A percentile compares a stretch with the other conserved stretches of the same genome.
Conservation (phyloP, 2,329 filamentous ascomycete genomes). For the Trichophyton simii region DNA sequence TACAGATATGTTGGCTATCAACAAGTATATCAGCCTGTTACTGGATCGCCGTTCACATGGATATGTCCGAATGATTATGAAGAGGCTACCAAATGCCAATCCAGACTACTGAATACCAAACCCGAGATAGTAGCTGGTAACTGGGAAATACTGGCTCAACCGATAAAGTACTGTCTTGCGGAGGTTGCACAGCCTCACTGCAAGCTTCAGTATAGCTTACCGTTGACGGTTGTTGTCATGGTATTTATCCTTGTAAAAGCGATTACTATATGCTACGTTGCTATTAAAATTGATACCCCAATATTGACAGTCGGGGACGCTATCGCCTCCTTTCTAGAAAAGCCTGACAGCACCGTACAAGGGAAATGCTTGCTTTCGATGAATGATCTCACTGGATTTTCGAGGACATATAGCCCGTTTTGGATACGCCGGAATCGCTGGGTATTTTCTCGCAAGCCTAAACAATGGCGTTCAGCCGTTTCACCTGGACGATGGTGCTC, state of each 20-base stretch:
- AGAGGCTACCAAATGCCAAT: not conserved
- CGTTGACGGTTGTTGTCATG: slow-evolving; percentile 15
- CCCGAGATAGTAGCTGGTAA: not conserved
- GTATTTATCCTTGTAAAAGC: slow-evolving; percentile 15
- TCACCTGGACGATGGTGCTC: not conserved
- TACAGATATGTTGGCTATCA: not conserved
- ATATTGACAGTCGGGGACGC: slow-evolving; percentile 27
- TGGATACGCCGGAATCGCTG: not conserved
- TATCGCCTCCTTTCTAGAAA: slow-evolving; percentile 25
- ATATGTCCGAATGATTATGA: not conserved
- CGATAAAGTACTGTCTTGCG: not conserved
- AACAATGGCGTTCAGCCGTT: not conserved
- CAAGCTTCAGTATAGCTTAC: slow-evolving; percentile 13
- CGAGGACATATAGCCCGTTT: not conserved
- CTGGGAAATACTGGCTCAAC: not conserved
- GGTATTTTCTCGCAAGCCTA: not conserved
- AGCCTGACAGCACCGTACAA: slow-evolving; percentile 21
- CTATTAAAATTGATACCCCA: not conserved
- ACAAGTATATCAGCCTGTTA: not conserved
- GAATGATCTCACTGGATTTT: not conserved
- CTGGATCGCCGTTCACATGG: not conserved
- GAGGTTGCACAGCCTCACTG: slow-evolving; percentile 14
- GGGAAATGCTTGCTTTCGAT: slow-evolving; percentile 17
- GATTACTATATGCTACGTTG: slow-evolving; percentile 6
- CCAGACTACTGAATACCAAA: not conserved